Base-by-base conservation (phyloP, 1,139 yeast species). In the Saccharomyces hybrid region DNA sequence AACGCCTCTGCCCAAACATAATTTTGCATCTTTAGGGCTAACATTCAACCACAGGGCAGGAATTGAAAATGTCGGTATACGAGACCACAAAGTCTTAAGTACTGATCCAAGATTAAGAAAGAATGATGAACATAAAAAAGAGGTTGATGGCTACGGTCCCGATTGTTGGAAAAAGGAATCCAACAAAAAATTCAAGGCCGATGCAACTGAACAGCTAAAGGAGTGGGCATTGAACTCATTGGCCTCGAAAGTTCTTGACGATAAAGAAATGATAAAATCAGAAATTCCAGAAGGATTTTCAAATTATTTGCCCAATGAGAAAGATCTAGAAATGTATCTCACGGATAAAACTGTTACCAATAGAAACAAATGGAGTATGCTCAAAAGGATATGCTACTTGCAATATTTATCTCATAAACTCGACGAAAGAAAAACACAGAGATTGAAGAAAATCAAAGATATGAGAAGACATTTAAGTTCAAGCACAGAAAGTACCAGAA, bases 31-130 rank as follows among this genome's bases (percentile, higher is more conserved):
- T 9, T 20, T 38, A 20, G 44, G 44, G 13, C 25, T 38, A 38
- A 38, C 95, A 0, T 91, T 91, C 71, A 91, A 90, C 68, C 84
- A 88, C 65, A 78, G 95, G 63, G 93, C 96, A 0, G 97, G 97
- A 28, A 87, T 81, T 57, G 96, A 89, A 32, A 91, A 91, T 65
- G 74, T 75, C 53, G 98, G 98, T 52, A 80, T 91, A 34, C 76
- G 96, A 57, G 97, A 90, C 58, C 83, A 81, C 67, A 91, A 91
- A 73, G 82, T 84, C 56, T 81, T 83, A 55, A 88, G 96, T 20
- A 78, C 83, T 2, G 98, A 91, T 70, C 78, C 89, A 0, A 79
- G 98, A 65, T 84, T 91, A 48, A 85, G 84, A 54, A 83, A 83
- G 51, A 87, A 79, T 64, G 74, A 74, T 11, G 71, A 69, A 25